Evolutionary conservation across 768 basidiomycete genomes (phyloP).

Genomic region (Mycena metata): DNA sequence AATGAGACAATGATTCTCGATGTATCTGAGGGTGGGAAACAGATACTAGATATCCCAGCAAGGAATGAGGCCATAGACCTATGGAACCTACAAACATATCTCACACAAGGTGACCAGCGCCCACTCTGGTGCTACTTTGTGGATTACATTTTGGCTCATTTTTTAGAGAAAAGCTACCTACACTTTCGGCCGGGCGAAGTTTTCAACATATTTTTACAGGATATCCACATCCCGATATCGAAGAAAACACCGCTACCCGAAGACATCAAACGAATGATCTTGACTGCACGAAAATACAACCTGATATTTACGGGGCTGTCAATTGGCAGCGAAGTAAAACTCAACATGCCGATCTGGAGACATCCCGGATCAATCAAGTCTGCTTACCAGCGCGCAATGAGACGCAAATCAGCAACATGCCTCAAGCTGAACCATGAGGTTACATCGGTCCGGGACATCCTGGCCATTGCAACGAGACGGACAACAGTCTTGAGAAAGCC

Average conservation of each 20-base stretch:
- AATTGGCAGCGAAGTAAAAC: background rate
- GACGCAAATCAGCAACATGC: background rate
- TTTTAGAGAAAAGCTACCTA: background rate
- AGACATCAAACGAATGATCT: background rate
- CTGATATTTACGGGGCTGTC: too few relatives aligned
- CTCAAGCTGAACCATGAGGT: background rate
- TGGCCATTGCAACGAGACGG: too few relatives aligned
- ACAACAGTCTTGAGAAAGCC: too few relatives aligned
- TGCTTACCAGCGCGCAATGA: background rate
- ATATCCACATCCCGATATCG: background rate
- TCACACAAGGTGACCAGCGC: background rate
- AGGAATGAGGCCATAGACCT: constrained; percentile 6
- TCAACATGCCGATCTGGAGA: background rate
- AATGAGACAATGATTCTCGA: background rate
- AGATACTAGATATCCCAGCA: background rate
- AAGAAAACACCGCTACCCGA: background rate
- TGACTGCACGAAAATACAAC: background rate
- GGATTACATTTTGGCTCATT: background rate
- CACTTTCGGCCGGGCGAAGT: background rate
- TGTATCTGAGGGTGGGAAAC: background rate
- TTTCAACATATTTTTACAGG: background rate
- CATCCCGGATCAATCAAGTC: background rate
- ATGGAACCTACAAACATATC: background rate
- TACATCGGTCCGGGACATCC: too few relatives aligned
- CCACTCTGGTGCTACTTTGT: constrained; percentile 2